These are phyloP conservation scores for Xylariaceae sp. DNA, from an alignment of 2,329 filamentous ascomycete species.

Conservation along the genomic window DNA sequence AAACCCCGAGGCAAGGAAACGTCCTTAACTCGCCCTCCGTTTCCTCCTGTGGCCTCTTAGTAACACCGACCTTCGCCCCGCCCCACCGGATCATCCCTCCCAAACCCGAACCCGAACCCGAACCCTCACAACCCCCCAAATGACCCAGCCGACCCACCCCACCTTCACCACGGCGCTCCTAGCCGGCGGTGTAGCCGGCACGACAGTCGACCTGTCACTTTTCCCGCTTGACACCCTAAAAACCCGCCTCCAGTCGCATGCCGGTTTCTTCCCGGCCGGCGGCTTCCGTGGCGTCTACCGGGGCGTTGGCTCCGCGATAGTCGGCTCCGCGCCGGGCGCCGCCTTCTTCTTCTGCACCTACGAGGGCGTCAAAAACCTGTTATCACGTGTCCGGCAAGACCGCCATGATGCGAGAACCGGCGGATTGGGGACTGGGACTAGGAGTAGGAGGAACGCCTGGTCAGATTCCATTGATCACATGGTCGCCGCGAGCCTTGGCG, in stretches of 20 bases:
- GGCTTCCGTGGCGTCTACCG: constrained; percentile 91
- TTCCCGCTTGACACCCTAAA: constrained; percentile 98
- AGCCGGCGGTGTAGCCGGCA: constrained; percentile 87
- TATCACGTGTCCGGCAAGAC: constrained; percentile 8
- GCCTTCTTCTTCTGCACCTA: constrained; percentile 98
- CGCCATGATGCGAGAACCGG: neutral
- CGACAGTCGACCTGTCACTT: constrained; percentile 92
- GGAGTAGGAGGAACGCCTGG: constrained; percentile 24
- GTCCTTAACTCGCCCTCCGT: neutral
- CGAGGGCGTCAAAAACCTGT: constrained; percentile 60
- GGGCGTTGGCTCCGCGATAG: constrained; percentile 80
- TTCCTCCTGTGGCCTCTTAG: neutral
- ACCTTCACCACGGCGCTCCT: constrained; percentile 57
- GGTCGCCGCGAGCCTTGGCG: constrained; percentile 76
- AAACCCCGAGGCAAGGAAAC: neutral
- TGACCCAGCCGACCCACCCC: constrained; percentile 30
- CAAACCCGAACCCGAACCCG: too few relatives aligned
- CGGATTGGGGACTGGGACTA: constrained; percentile 8
- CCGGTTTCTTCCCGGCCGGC: constrained; percentile 73
- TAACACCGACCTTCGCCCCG: neutral
- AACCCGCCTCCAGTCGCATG: constrained; percentile 83
- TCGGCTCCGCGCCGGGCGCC: constrained; percentile 88
- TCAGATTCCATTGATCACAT: constrained; percentile 59
- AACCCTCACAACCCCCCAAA: neutral
- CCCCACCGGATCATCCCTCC: too few relatives aligned